Evolutionary conservation across 1,139 yeast species (phyloP).

Genomic region (Scheffersomyces illinoinensis): DNA sequence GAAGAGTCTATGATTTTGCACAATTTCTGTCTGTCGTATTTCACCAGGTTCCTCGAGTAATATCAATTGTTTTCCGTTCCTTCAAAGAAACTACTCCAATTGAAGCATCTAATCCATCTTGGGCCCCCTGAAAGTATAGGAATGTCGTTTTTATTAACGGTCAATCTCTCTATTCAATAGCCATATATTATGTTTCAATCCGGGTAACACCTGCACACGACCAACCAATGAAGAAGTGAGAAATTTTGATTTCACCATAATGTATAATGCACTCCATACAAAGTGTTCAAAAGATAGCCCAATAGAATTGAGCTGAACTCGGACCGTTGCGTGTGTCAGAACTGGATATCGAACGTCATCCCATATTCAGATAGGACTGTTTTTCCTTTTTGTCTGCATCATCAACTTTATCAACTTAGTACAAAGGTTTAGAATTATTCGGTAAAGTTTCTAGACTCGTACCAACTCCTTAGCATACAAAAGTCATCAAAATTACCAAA

Average conservation of each 20-base stretch:
- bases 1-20: too few species aligned
- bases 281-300: neutral
- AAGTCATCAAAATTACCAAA: neutral
- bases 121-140: neutral
- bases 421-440: conserved; percentile 3
- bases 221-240: conserved; percentile 9
- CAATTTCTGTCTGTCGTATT: too few species aligned
- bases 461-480: neutral
- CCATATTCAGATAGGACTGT: neutral
- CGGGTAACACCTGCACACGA: conserved; percentile 3
- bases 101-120: neutral
- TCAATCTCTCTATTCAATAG: neutral
- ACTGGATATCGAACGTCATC: neutral
- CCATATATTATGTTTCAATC: neutral
- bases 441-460: conserved; percentile 3
- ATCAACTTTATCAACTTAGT: neutral
- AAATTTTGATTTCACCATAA: conserved; percentile 7
- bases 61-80: too few species aligned
- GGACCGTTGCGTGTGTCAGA: neutral
- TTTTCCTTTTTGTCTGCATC: neutral
- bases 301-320: neutral
- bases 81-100: neutral
- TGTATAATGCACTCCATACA: neutral
- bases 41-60: too few species aligned
- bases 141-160: neutral